A percentile compares a stretch with the other conserved stretches of the same genome.
Conservation (phyloP, 352 stramenopile species). For the Globisporangium polare region DNA sequence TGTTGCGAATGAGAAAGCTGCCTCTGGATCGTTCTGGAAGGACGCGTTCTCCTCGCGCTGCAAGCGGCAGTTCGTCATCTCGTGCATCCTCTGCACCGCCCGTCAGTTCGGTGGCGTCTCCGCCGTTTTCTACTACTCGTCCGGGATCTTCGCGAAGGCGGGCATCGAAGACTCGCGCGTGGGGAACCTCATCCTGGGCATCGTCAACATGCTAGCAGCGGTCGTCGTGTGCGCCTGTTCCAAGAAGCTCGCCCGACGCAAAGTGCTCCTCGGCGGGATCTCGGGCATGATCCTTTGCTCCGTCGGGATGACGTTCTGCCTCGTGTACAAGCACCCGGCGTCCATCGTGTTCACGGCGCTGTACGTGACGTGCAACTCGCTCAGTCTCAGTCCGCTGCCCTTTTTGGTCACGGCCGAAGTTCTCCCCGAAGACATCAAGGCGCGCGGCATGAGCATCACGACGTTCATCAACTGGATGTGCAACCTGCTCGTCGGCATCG, state of each 20-base stretch:
- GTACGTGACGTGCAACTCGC: conserved; percentile 37
- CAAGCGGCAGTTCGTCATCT: conserved; percentile 31
- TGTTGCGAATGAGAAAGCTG: conserved; percentile 5
- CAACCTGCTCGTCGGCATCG: conserved; percentile 33
- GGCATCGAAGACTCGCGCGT: conserved; percentile 36
- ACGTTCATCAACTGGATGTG: conserved; percentile 36
- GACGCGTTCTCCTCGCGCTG: conserved; percentile 27
- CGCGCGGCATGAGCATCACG: conserved; percentile 29
- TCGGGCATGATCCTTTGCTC: conserved; percentile 32
- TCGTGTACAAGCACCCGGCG: conserved; percentile 22
- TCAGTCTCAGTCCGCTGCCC: conserved; percentile 30
- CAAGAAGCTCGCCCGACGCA: conserved; percentile 27
- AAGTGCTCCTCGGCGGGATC: conserved; percentile 27
- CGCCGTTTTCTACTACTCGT: conserved; percentile 46
- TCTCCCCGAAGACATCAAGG: conserved; percentile 36
- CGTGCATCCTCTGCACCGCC: conserved; percentile 28
- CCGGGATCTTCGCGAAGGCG: conserved; percentile 28
- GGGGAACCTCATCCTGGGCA: conserved; percentile 26
- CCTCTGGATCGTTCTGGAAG: conserved; percentile 19
- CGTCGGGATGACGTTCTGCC: conserved; percentile 27
- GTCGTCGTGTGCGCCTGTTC: conserved; percentile 24
- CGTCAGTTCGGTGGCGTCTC: conserved; percentile 36
- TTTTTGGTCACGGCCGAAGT: conserved; percentile 39
- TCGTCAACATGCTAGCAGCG: conserved; percentile 26
- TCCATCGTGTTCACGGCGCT: conserved; percentile 26